These are phyloP conservation scores for Cyclotella atomus DNA, from an alignment of 108 stramenopile species.

Conservation along the genomic window DNA sequence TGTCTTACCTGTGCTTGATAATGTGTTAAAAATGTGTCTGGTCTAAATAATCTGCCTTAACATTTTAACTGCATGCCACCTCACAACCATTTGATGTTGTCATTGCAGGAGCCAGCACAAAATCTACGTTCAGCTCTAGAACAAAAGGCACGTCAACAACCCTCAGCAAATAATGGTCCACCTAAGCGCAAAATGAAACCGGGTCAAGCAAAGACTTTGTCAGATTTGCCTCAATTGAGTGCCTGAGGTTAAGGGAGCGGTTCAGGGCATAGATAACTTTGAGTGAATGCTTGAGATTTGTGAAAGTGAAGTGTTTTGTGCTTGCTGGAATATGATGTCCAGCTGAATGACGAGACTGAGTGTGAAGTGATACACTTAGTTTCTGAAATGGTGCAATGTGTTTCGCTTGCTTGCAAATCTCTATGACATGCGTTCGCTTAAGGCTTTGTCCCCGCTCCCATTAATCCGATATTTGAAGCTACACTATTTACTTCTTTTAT, in stretches of 20 bases:
- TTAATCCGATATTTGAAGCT: no score
- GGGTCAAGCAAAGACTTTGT: conserved; percentile 85
- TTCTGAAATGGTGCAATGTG: background rate
- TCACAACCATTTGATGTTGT: no score
- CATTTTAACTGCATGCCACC: background rate
- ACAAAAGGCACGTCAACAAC: conserved; percentile 70
- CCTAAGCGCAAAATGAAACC: conserved; percentile 79
- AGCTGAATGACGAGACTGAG: background rate
- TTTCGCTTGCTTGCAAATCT: no score
- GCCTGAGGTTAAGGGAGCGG: conserved; percentile 89
- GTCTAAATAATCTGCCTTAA: background rate
- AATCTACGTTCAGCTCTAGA: conserved; percentile 77
- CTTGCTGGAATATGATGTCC: background rate
- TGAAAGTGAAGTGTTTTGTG: background rate
- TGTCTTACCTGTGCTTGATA: conserved; percentile 13
- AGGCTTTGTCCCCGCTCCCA: no score
- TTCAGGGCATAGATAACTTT: background rate
- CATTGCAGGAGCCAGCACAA: conserved; percentile 61
- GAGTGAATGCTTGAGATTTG: background rate
- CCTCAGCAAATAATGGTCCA: conserved; percentile 38
- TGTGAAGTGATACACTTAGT: background rate
- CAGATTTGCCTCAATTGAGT: conserved; percentile 82
- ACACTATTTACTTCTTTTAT: no score
- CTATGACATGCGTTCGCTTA: no score
- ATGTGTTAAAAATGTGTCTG: no score